Percentiles rank a stretch among this genome's conserved stretches.
phyloP scores from a whole-genome alignment of 2,329 filamentous ascomycete species.

The Chaetomiaceae sp. region DNA sequence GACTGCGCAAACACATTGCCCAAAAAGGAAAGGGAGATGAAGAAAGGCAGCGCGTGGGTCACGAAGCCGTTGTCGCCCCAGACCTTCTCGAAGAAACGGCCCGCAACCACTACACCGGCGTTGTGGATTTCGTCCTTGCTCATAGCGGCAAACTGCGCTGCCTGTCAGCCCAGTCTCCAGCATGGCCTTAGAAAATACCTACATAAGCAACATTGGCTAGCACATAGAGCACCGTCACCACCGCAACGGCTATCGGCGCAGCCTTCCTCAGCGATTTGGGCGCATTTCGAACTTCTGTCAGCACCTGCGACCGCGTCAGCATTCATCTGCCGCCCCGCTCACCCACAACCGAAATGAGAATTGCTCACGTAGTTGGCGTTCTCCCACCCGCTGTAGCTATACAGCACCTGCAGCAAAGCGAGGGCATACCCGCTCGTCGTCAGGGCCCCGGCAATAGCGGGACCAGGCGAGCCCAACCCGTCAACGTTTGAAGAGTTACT shows the following conservation, averaged over 20 bases:
- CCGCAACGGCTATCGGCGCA: slow-evolving; percentile 29
- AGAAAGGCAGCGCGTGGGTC: slow-evolving; percentile 27
- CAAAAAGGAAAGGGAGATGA: slow-evolving; percentile 29
- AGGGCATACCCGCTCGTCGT: slow-evolving; percentile 28
- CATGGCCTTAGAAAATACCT: slow-evolving; percentile 13
- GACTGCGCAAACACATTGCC: slow-evolving; percentile 30
- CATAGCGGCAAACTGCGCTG: slow-evolving; percentile 26
- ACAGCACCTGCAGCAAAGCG: slow-evolving; percentile 31
- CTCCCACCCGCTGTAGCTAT: slow-evolving; percentile 35
- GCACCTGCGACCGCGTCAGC: slow-evolving; percentile 21
- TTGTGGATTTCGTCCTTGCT: slow-evolving; percentile 25
- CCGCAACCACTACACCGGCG: slow-evolving; percentile 26
- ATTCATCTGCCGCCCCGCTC: background rate
- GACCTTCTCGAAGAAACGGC: slow-evolving; percentile 30
- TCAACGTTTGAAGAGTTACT: too few species aligned
- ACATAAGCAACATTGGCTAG: slow-evolving; percentile 34
- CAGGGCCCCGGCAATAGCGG: slow-evolving; percentile 1
- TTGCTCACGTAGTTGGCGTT: slow-evolving; percentile 32
- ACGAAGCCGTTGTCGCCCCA: slow-evolving; percentile 27
- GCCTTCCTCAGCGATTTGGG: slow-evolving; percentile 29
- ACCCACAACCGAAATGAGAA: background rate
- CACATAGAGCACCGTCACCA: slow-evolving; percentile 32
- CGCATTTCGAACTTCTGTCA: slow-evolving; percentile 30
- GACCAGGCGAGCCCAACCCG: too few species aligned
- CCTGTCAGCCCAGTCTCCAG: background rate